These are phyloP conservation scores for Leccinum pallidistipes DNA, from an alignment of 1,284 basidiomycete genomes.

Conservation along the genomic window DNA sequence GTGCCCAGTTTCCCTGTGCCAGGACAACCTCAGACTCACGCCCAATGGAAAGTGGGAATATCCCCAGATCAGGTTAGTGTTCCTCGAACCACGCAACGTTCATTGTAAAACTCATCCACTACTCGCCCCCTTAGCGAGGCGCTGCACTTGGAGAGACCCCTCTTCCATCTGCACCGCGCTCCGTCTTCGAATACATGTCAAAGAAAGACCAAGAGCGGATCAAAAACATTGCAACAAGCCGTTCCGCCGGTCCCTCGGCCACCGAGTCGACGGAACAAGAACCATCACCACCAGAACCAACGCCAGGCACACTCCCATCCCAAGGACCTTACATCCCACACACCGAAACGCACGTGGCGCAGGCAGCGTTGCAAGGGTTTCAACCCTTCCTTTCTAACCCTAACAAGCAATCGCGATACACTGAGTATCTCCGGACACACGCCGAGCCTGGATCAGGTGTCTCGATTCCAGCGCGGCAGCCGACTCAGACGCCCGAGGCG, in stretches of 20 bases:
- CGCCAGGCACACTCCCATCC: slow-evolving; percentile 26
- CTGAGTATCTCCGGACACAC: slow-evolving; percentile 77
- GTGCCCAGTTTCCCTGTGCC: slow-evolving; percentile 27
- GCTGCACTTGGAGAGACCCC: slow-evolving; percentile 80
- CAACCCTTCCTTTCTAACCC: slow-evolving; percentile 84
- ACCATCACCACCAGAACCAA: slow-evolving; percentile 12
- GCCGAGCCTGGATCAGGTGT: slow-evolving; percentile 44
- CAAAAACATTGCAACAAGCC: slow-evolving; percentile 53
- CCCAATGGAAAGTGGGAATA: slow-evolving; percentile 54
- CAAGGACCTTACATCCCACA: slow-evolving; percentile 53
- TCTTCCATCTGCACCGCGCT: slow-evolving; percentile 67
- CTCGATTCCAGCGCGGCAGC: slow-evolving; percentile 45
- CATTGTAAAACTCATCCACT: neutral
- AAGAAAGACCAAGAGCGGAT: slow-evolving; percentile 88
- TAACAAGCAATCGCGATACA: slow-evolving; percentile 84
- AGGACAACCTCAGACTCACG: slow-evolving; percentile 38
- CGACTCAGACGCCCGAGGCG: slow-evolving; percentile 61
- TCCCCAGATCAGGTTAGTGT: slow-evolving; percentile 67
- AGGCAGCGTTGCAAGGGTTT: slow-evolving; percentile 86
- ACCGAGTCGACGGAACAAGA: slow-evolving; percentile 22
- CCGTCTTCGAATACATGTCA: slow-evolving; percentile 92
- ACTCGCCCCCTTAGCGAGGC: slow-evolving; percentile 60
- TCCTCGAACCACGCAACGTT: neutral
- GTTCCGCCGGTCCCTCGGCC: slow-evolving; percentile 27
- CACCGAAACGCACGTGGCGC: slow-evolving; percentile 77